Evolutionary conservation across 139 green algal species (phyloP), one percentile per base, ranked within the genome.

Genomic region (Bryopsis sp.): DNA sequence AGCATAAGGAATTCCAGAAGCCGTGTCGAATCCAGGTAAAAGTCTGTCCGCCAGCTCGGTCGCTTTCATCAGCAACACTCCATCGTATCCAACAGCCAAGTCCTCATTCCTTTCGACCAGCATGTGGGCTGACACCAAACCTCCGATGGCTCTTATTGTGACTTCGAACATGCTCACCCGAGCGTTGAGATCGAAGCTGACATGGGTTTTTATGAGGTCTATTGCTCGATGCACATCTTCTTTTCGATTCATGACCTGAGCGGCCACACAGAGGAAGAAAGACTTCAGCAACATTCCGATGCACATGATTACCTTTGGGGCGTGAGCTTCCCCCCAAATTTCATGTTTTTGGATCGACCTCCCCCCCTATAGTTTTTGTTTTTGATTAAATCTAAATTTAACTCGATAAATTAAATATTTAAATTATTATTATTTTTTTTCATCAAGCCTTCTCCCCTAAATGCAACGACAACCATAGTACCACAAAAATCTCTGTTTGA

Each of bases 11-110:
- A 96, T 72, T 11, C 89, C 81, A 1, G 72, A 86, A 4, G 83
- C 78, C 1, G 87, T 94, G 48, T 92, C 65, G 58, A 96, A 97
- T 0, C 90, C 90, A 0, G 89, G 85, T 74, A 95, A 60, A 47
- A 97, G 75, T 34, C 81, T 72, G 39, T 92, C 70, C 0, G 79
- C 82, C 28, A 97, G 74, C 47, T 91, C 81, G 22, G 32, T 54
- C n/a, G 68, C 68, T 39, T 58, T 29, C 22, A 15, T 32, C 19
- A 74, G 68, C 28, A 74, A 67, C 5, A 33, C 39, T 47, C 43
- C 58, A 5, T 39, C 31, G 28, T 65, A 65, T 26, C 43, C 31
- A 26, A 26, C 58, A 11, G 28, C 58, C 26, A 65, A n/a, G 11
- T 15, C 28, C 8, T 31, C 32, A 65, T 65, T 65, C 5, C 58